Conservation (phyloP, 306 rosid genomes). For the Medicago lupulina region DNA sequence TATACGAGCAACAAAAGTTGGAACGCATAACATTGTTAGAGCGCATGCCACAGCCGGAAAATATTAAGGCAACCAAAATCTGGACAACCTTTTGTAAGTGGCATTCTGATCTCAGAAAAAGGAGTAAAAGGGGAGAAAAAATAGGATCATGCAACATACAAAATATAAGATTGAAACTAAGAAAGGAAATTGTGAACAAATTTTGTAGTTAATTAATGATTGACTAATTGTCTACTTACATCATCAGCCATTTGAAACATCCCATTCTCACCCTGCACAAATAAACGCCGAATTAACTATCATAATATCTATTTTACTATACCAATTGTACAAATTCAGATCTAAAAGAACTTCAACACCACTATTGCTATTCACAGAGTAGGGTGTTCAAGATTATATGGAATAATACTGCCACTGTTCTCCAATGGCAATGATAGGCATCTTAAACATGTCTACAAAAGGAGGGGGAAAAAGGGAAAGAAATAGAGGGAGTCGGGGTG, state of each 20-base stretch:
- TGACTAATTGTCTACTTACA: conserved; percentile 58
- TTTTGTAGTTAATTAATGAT: conserved; percentile 9
- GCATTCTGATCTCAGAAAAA: neutral
- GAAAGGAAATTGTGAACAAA: conserved; percentile 6
- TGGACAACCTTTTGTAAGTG: neutral
- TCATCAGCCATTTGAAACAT: conserved; percentile 79
- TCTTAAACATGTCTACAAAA: no score
- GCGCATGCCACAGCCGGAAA: conserved; percentile 1
- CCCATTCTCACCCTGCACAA: conserved; percentile 75
- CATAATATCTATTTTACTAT: conserved; percentile 10
- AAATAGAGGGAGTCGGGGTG: no score
- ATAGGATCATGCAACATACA: neutral
- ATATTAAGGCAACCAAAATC: conserved; percentile 22
- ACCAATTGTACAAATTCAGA: neutral
- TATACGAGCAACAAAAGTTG: no score
- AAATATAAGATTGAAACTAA: conserved; percentile 6
- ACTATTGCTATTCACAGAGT: conserved; percentile 1
- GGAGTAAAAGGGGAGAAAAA: neutral
- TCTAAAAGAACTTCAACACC: conserved; percentile 14
- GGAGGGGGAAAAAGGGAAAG: no score
- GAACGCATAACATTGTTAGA: no score
- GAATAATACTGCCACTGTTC: neutral
- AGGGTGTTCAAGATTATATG: conserved; percentile 22
- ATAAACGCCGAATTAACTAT: conserved; percentile 29
- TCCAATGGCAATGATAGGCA: no score